Conservation (phyloP, 208 protist species). For the Acanthamoeba healyi region DNA sequence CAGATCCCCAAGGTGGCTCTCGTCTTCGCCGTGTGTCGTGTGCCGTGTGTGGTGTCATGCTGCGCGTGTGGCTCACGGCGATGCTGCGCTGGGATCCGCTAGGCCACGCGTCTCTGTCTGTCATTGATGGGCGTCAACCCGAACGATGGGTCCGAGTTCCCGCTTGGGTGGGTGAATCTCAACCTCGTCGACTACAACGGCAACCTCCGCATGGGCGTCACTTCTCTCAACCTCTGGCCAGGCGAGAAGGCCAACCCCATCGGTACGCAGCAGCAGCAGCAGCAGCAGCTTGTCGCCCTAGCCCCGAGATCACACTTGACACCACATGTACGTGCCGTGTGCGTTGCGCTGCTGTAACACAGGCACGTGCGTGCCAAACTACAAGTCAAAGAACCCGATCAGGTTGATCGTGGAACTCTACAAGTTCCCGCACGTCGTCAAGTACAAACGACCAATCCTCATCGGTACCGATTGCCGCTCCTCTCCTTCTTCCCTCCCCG, state of each 20-base stretch:
- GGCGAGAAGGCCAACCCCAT: conserved; percentile 83
- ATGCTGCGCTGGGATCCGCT: too few species aligned
- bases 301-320: too few species aligned
- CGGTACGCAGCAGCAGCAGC: too few species aligned
- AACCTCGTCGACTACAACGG: conserved; percentile 61
- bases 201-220: conserved; percentile 16
- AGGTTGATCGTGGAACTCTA: neutral
- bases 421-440: neutral
- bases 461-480: neutral
- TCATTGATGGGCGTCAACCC: neutral
- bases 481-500: too few species aligned
- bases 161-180: conserved; percentile 48
- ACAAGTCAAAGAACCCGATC: conserved; percentile 40
- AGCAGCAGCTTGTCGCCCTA: too few species aligned
- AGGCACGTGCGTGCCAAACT: conserved; percentile 24
- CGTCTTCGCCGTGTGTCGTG: neutral
- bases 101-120: neutral
- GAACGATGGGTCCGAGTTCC: neutral
- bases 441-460: neutral
- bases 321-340: too few species aligned
- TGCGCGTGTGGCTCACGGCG: too few species aligned
- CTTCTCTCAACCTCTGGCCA: conserved; percentile 75
- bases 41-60: too few species aligned
- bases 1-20: neutral
- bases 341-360: too few species aligned